Conservation (phyloP, 768 basidiomycete genomes). For the Cyclocybe cylindracea region DNA sequence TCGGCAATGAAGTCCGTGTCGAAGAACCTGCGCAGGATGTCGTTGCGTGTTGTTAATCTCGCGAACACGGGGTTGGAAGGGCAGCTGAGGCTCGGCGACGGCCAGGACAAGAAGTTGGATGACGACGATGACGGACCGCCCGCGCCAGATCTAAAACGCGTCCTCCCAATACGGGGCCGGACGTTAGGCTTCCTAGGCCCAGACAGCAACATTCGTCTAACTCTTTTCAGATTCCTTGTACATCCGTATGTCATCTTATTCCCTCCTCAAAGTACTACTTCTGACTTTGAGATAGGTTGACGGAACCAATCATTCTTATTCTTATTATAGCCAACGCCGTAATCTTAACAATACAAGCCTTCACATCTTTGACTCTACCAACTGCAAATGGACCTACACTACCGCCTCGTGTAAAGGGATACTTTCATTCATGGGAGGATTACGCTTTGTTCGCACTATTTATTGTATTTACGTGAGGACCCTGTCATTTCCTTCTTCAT, state of each 20-base stretch:
- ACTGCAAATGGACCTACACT: conserved; percentile 39
- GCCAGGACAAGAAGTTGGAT: conserved; percentile 34
- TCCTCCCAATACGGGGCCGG: conserved; percentile 66
- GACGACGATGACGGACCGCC: conserved; percentile 37
- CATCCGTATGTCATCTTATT: conserved; percentile 56
- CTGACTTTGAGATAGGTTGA: conserved; percentile 53
- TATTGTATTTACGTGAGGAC: conserved; percentile 78
- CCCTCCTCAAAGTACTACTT: not conserved
- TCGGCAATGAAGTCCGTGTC: conserved; percentile 60
- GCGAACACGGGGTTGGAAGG: conserved; percentile 60
- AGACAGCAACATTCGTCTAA: conserved; percentile 59
- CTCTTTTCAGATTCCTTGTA: conserved; percentile 68
- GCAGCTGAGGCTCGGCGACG: conserved; percentile 57
- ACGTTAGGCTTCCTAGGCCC: conserved; percentile 80
- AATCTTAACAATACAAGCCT: conserved; percentile 79
- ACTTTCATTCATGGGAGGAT: conserved; percentile 91
- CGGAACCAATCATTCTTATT: conserved; percentile 82
- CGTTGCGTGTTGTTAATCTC: conserved; percentile 82
- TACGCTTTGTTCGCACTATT: conserved; percentile 83
- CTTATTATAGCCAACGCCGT: conserved; percentile 85
- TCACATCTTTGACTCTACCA: conserved; percentile 58
- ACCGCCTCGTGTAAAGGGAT: conserved; percentile 55
- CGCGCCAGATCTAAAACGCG: conserved; percentile 43
- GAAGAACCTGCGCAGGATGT: conserved; percentile 59
- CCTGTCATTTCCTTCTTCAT: not conserved